Percentiles rank a stretch among this genome's conserved stretches.
Conservation (phyloP, 495 filamentous ascomycete genomes). For the Penicillium paradoxum region DNA sequence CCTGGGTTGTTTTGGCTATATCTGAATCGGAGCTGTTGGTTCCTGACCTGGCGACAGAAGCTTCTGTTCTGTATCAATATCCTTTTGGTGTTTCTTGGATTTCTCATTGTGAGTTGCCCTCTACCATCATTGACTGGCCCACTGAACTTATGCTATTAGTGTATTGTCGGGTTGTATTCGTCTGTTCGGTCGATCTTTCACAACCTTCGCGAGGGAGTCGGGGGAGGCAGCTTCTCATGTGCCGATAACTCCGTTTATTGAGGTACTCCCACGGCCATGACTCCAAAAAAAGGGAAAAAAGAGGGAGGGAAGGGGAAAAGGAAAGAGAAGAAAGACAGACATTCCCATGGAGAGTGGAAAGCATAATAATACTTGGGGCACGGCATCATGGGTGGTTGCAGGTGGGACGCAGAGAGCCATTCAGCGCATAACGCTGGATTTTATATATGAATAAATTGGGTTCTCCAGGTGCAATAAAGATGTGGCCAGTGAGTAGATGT, state of each 20-base stretch:
- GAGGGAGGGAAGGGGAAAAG: not conserved
- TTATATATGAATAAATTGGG: not conserved
- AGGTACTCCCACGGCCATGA: not conserved
- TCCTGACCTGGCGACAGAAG: constrained; percentile 15
- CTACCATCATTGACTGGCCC: not conserved
- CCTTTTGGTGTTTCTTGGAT: constrained; percentile 19
- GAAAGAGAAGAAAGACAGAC: too few species aligned
- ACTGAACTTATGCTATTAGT: constrained; percentile 4
- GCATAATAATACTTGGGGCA: not conserved
- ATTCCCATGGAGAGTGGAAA: too few species aligned
- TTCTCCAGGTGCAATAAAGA: not conserved
- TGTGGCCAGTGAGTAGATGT: too few species aligned
- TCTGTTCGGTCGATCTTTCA: constrained; percentile 27
- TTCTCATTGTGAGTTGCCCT: constrained; percentile 25
- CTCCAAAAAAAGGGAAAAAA: too few species aligned
- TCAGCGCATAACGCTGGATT: not conserved
- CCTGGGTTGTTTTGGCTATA: constrained; percentile 32
- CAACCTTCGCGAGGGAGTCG: constrained; percentile 13
- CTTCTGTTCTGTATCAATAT: constrained; percentile 24
- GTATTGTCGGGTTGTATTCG: constrained; percentile 29
- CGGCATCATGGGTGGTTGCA: not conserved
- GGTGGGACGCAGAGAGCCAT: not conserved
- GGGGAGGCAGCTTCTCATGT: constrained; percentile 28
- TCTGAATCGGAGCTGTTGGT: constrained; percentile 24
- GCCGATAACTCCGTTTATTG: constrained; percentile 24